phyloP scores from a whole-genome alignment of 495 filamentous ascomycete species.

The Geoglossum glabrum region DNA sequence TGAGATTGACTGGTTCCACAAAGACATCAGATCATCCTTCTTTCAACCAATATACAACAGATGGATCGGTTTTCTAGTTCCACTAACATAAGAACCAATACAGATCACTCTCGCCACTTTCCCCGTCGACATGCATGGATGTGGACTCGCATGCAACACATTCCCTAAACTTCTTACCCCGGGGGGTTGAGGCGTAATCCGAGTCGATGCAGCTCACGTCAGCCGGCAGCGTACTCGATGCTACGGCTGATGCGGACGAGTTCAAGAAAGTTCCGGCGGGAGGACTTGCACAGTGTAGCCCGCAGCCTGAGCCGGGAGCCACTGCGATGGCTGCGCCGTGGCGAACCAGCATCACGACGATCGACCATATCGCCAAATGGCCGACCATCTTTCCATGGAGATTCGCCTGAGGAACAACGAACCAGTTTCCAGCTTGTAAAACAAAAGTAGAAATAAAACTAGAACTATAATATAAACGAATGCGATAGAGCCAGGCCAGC shows the following conservation, averaged over 20 bases:
- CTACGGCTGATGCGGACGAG: background rate
- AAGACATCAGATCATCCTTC: background rate
- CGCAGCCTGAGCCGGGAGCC: background rate
- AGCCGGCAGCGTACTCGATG: background rate
- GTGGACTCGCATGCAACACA: background rate
- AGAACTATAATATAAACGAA: background rate
- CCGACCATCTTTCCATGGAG: background rate
- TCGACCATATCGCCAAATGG: background rate
- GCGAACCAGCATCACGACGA: background rate
- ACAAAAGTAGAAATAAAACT: background rate
- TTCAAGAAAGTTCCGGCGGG: background rate
- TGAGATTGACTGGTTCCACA: background rate
- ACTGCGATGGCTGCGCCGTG: background rate
- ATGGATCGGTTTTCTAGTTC: background rate
- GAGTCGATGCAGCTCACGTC: background rate
- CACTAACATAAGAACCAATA: background rate
- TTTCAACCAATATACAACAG: background rate
- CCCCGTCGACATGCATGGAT: background rate
- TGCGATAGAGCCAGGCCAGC: background rate
- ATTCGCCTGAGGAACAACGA: background rate
- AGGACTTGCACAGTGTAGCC: background rate
- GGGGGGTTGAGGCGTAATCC: background rate
- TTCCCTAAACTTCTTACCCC: background rate
- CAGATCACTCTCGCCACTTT: background rate
- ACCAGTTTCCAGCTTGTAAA: too few relatives aligned